Conservation (phyloP, 352 stramenopile species). For the Plasmopara muralis region DNA sequence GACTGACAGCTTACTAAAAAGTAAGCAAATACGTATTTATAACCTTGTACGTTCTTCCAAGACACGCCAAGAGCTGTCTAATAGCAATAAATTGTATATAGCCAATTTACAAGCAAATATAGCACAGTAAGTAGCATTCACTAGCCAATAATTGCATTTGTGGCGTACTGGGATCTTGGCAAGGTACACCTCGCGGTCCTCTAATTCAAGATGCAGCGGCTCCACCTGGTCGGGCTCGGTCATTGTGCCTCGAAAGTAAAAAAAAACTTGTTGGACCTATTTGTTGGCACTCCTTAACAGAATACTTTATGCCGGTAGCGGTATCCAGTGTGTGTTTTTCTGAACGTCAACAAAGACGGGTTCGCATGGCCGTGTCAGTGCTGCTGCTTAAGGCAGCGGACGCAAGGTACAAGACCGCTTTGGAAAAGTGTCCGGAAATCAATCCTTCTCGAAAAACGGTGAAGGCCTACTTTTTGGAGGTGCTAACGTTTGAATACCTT, state of each 20-base stretch:
- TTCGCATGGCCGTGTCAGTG: slow-evolving; percentile 15
- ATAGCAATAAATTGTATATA: slow-evolving; percentile 6
- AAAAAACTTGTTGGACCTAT: not conserved
- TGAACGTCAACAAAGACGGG: too few relatives aligned
- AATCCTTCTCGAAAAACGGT: slow-evolving; percentile 1
- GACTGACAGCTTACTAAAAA: not conserved
- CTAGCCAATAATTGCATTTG: not conserved
- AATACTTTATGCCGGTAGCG: too few relatives aligned
- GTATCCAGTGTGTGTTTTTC: too few relatives aligned
- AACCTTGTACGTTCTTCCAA: slow-evolving; percentile 83
- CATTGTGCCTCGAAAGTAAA: slow-evolving; percentile 28
- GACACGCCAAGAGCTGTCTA: slow-evolving; percentile 63
- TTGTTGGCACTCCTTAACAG: too few relatives aligned
- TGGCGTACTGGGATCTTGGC: slow-evolving; percentile 73
- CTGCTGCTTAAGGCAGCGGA: slow-evolving; percentile 70
- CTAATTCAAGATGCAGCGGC: slow-evolving; percentile 79
- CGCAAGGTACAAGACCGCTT: slow-evolving; percentile 43
- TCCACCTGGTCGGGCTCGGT: slow-evolving; percentile 87
- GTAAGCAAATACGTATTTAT: not conserved
- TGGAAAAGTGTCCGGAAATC: slow-evolving; percentile 14
- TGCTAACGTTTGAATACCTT: slow-evolving; percentile 63
- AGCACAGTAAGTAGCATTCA: not conserved
- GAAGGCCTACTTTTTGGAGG: slow-evolving; percentile 46
- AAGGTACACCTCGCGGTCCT: slow-evolving; percentile 84
- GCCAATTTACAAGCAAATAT: slow-evolving; percentile 1